A percentile compares a stretch with the other conserved stretches of the same genome.
Evolutionary conservation across 208 protist genomes (phyloP).

Genomic region (Zelonia costaricensis): DNA sequence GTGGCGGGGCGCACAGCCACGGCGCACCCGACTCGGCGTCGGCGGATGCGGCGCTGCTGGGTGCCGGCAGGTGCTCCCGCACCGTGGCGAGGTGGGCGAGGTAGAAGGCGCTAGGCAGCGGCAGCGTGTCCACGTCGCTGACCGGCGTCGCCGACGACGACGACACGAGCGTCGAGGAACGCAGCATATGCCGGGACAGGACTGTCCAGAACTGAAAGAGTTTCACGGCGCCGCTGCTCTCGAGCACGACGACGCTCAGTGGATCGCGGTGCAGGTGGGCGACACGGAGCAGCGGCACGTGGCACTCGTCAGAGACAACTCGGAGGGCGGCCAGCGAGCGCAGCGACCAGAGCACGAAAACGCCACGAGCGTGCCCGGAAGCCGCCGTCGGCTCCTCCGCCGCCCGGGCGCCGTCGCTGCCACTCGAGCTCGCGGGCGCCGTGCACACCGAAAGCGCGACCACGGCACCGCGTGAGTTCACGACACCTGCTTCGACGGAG

Average conservation of each 20-base stretch:
- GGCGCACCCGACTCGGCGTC: slow-evolving; percentile 6
- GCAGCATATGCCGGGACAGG: slow-evolving; percentile 45
- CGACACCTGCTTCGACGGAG: slow-evolving; percentile 21
- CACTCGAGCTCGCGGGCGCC: background rate
- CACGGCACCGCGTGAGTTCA: slow-evolving; percentile 36
- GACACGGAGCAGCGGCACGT: slow-evolving; percentile 33
- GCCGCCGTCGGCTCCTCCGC: slow-evolving; percentile 32
- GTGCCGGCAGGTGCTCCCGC: slow-evolving; percentile 8
- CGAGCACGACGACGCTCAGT: slow-evolving; percentile 38
- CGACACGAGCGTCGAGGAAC: slow-evolving; percentile 36
- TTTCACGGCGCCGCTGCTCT: slow-evolving; percentile 38
- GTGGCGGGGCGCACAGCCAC: slow-evolving; percentile 23
- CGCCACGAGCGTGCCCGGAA: slow-evolving; percentile 49
- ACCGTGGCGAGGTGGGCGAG: slow-evolving; percentile 8
- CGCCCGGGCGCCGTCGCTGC: background rate
- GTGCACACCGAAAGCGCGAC: slow-evolving; percentile 47
- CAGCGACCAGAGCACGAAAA: slow-evolving; percentile 51
- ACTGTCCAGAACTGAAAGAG: slow-evolving; percentile 56
- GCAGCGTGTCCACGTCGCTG: slow-evolving; percentile 42
- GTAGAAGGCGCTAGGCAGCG: slow-evolving; percentile 28
- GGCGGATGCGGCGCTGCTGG: background rate
- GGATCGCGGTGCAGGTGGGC: slow-evolving; percentile 42
- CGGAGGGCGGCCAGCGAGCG: slow-evolving; percentile 41
- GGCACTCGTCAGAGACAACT: slow-evolving; percentile 53
- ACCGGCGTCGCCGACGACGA: slow-evolving; percentile 20